Percentiles rank a stretch among this genome's conserved stretches.
Evolutionary conservation across 2,329 filamentous ascomycete species (phyloP).

Genomic region (Aspergillus quadricinctus): DNA sequence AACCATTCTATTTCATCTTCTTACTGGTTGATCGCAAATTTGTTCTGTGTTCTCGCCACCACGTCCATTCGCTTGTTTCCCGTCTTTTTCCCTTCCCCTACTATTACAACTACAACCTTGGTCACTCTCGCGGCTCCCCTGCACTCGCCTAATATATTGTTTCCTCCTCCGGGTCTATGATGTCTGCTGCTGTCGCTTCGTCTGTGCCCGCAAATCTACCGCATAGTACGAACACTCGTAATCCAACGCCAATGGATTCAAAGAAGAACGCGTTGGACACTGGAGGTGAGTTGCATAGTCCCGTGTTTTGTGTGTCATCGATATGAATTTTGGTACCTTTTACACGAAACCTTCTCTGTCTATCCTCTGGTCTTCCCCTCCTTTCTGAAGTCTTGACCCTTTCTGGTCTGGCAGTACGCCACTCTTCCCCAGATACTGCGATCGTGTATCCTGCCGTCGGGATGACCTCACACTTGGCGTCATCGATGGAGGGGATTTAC

Average conservation of each 20-base stretch:
- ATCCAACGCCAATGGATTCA: slow-evolving; percentile 41
- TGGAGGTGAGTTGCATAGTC: slow-evolving; percentile 35
- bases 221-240: slow-evolving; percentile 25
- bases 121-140: slow-evolving; percentile 15
- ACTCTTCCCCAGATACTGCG: slow-evolving; percentile 23
- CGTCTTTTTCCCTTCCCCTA: slow-evolving; percentile 8
- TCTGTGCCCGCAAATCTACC: slow-evolving; percentile 29
- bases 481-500: slow-evolving; percentile 26
- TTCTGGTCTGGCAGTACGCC: slow-evolving; percentile 31
- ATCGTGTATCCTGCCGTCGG: slow-evolving; percentile 25
- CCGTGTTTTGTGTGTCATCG: slow-evolving; percentile 6
- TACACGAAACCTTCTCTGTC: slow-evolving; percentile 3
- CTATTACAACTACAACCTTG: slow-evolving; percentile 2
- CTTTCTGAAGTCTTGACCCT: slow-evolving; percentile 13
- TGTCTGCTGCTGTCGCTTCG: slow-evolving; percentile 40
- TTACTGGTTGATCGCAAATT: slow-evolving; percentile 6
- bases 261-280: slow-evolving; percentile 36
- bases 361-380: slow-evolving; percentile 6
- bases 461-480: slow-evolving; percentile 37
- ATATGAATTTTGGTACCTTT: neutral
- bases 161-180: slow-evolving; percentile 18
- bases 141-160: slow-evolving; percentile 14
- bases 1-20: slow-evolving; percentile 6
- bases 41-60: slow-evolving; percentile 19
- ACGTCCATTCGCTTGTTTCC: slow-evolving; percentile 11